Percentiles rank a stretch among this genome's conserved stretches.
Evolutionary conservation across 2,329 filamentous ascomycete species (phyloP).

Genomic region (Arachnomyces sp.): DNA sequence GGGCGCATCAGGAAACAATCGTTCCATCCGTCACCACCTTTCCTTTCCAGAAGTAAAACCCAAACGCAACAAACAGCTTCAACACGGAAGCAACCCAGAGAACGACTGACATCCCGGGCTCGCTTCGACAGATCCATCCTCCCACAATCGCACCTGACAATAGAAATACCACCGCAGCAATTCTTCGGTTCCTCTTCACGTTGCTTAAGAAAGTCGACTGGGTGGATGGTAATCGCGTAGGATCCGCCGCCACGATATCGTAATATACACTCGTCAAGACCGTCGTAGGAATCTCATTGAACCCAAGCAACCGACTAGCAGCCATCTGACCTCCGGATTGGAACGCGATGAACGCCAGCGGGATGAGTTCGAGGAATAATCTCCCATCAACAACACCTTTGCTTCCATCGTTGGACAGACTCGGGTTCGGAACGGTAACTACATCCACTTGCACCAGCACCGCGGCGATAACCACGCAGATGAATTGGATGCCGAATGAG

Average conservation of each 20-base stretch:
- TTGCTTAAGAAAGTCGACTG: conserved; percentile 19
- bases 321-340: conserved; percentile 38
- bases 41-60: conserved; percentile 32
- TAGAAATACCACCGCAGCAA: conserved; percentile 30
- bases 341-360: conserved; percentile 36
- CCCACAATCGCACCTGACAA: conserved; percentile 34
- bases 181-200: conserved; percentile 29
- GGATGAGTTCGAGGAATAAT: conserved; percentile 34
- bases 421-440: conserved; percentile 25
- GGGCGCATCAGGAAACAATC: too few relatives aligned
- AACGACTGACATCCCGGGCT: conserved; percentile 35
- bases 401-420: conserved; percentile 7
- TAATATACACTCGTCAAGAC: conserved; percentile 40
- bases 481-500: conserved; percentile 34
- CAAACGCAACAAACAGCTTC: conserved; percentile 29
- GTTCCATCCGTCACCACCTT: conserved; percentile 11
- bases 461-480: conserved; percentile 33
- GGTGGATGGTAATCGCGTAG: conserved; percentile 26
- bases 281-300: conserved; percentile 39
- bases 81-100: conserved; percentile 36
- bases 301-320: conserved; percentile 32
- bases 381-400: conserved; percentile 14
- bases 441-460: conserved; percentile 30
- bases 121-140: conserved; percentile 35
- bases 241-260: conserved; percentile 35